A percentile compares a stretch with the other conserved stretches of the same genome.
Evolutionary conservation across 805 yeast species (phyloP).

Genomic region (Pichia pseudocactophila): DNA sequence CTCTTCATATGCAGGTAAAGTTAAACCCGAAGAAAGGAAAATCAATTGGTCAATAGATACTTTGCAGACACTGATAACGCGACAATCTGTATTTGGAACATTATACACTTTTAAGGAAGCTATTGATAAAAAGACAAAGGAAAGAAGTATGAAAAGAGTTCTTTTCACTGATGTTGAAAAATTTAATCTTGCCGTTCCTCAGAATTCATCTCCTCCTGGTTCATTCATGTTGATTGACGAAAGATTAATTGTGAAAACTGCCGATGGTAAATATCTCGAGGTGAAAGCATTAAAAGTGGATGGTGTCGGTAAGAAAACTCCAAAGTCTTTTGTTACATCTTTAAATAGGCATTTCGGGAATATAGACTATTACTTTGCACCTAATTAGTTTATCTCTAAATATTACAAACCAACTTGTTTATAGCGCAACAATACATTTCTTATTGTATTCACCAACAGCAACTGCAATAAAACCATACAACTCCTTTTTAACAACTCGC

Average conservation of each 20-base stretch:
- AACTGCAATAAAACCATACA: constrained; percentile 64
- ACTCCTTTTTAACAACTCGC: constrained; percentile 46
- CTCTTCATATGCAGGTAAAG: constrained; percentile 51
- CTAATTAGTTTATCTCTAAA: background rate
- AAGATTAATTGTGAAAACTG: no score
- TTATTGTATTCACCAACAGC: constrained; percentile 80
- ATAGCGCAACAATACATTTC: constrained; percentile 25
- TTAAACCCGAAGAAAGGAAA: constrained; percentile 33
- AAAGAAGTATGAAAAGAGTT: background rate
- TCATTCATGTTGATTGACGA: background rate
- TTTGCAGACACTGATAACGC: constrained; percentile 32
- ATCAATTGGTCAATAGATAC: constrained; percentile 39
- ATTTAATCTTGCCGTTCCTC: constrained; percentile 8
- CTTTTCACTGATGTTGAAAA: constrained; percentile 41
- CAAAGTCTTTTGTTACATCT: background rate
- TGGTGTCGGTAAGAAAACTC: no score
- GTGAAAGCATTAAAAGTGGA: no score
- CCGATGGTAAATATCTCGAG: no score
- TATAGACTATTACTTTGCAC: background rate
- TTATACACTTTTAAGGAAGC: constrained; percentile 37
- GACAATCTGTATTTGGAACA: constrained; percentile 47
- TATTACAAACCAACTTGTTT: background rate
- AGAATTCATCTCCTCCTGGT: constrained; percentile 2
- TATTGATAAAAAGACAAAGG: constrained; percentile 21
- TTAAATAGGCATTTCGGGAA: background rate